Percentiles rank a stretch among this genome's conserved stretches.
phyloP scores from a whole-genome alignment of 768 basidiomycete genomes.

The Sporobolomyces pararoseus region DNA sequence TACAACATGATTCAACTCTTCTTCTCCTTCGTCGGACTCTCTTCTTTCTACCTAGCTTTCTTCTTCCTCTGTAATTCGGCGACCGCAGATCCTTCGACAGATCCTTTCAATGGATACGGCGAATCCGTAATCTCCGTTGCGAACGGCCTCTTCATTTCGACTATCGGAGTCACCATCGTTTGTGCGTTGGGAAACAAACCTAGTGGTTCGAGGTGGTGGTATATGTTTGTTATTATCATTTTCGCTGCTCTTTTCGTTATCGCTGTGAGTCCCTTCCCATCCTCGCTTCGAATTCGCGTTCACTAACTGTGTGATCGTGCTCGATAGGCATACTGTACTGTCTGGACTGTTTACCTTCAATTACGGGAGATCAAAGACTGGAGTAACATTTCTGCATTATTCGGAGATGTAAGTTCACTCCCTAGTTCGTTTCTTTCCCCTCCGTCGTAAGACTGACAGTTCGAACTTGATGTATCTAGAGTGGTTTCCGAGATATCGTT shows the following conservation, averaged over 20 bases:
- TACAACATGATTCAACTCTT: constrained; percentile 41
- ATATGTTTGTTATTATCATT: constrained; percentile 67
- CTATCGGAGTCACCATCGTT: constrained; percentile 74
- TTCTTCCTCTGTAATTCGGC: constrained; percentile 74
- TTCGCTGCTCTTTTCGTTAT: constrained; percentile 58
- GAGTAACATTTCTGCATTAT: constrained; percentile 56
- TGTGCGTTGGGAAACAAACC: constrained; percentile 68
- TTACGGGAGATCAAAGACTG: constrained; percentile 76
- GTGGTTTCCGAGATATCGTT: constrained; percentile 15
- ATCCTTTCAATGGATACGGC: constrained; percentile 76
- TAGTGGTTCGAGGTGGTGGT: constrained; percentile 78
- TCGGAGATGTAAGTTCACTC: constrained; percentile 56
- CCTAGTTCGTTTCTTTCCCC: constrained; percentile 14
- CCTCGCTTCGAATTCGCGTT: constrained; percentile 35
- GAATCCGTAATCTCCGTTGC: constrained; percentile 65
- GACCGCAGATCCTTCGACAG: constrained; percentile 56
- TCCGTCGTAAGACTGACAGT: constrained; percentile 36
- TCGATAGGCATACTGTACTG: constrained; percentile 66
- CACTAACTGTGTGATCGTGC: constrained; percentile 35
- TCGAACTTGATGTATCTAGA: not conserved
- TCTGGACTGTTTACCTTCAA: constrained; percentile 79
- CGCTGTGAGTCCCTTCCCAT: constrained; percentile 55
- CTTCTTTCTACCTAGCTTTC: constrained; percentile 55
- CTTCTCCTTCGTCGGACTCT: constrained; percentile 47
- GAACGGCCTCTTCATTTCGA: constrained; percentile 64